phyloP scores from a whole-genome alignment of 2,329 filamentous ascomycete genomes.

The Pestalotiopsis sp. region DNA sequence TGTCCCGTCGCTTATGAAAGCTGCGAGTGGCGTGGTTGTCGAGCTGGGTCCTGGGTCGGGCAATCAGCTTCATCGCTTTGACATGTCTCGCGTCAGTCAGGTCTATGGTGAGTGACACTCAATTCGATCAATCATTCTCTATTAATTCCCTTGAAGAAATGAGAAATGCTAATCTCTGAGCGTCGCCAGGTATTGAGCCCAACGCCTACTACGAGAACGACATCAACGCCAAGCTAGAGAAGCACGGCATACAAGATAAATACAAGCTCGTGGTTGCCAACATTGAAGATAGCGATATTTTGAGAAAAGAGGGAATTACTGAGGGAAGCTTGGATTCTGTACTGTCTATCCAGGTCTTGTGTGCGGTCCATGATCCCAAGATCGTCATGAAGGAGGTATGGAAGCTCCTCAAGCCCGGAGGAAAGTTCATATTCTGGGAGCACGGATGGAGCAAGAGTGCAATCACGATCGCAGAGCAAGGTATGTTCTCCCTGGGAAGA shows the following conservation, averaged over 20 bases:
- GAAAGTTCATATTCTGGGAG: slow-evolving; percentile 49
- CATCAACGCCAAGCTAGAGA: slow-evolving; percentile 32
- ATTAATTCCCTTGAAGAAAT: not conserved
- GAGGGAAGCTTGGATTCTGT: slow-evolving; percentile 41
- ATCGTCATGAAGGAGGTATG: slow-evolving; percentile 36
- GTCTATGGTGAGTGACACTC: slow-evolving; percentile 27
- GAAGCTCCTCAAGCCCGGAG: slow-evolving; percentile 45
- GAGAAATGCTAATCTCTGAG: not conserved
- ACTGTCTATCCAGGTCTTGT: slow-evolving; percentile 45
- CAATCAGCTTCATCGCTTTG: slow-evolving; percentile 43
- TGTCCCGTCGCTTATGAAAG: slow-evolving; percentile 31
- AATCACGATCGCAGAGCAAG: slow-evolving; percentile 32
- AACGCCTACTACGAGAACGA: slow-evolving; percentile 35
- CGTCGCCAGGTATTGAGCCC: slow-evolving; percentile 37
- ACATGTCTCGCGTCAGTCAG: slow-evolving; percentile 30
- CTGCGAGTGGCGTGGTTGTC: slow-evolving; percentile 37
- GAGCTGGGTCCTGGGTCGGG: slow-evolving; percentile 47
- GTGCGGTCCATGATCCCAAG: slow-evolving; percentile 36
- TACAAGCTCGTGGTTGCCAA: slow-evolving; percentile 40
- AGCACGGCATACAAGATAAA: slow-evolving; percentile 32
- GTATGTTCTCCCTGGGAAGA: slow-evolving; percentile 22
- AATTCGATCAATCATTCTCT: not conserved
- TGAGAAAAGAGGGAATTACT: slow-evolving; percentile 37
- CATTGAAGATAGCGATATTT: slow-evolving; percentile 40
- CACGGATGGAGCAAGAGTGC: slow-evolving; percentile 33